Base-by-base conservation (phyloP, 495 filamentous ascomycete genomes). In the Penicillium coffeae region DNA sequence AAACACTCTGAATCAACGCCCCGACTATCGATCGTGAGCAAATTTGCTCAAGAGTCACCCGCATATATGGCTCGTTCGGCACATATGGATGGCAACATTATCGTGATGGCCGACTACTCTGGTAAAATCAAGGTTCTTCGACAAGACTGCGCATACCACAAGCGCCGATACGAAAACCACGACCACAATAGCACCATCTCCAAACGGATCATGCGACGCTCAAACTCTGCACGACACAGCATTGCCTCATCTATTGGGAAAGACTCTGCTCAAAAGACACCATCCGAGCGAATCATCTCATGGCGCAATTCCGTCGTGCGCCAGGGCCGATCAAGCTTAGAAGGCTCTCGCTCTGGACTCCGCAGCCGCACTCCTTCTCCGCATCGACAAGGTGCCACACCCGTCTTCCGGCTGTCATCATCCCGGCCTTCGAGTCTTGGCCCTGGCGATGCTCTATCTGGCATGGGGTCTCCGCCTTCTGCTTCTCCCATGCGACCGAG, bases 111-210 rank as follows among this genome's bases (percentile, higher is more conserved):
- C 12, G 91, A 96, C 59, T 90, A 89, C 55, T 79, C 80, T 7
- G 93, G 93, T 43, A 78, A 80, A 34, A 94, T 99, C 65, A 95
- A 96, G 63, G 83, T 96, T 3, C 95, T 96, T 59, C 82, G 93
- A 5, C 91, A 96, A 65, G 91, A 96, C 66, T 97, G 92, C 57
- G 93, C 93, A 1, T 79, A 74, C 47, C 62, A 77, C 16, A 84
- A 83, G 56, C 77, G 82, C 18, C 72, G 72, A 4, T 72, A 59
- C 50, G 74, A 77, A 15, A 66, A 60, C 44, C 74, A 70, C 70
- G 68, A 78, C 34, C 82, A 82, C 0, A 75, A 79, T n/a, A 88
- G 85, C 16, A 84, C 82, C 0, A 86, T 96, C 60, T 89, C 86
- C 14, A 86, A 84, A 54, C 86, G 83, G 58, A 69, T 92, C 33